Evolutionary conservation across 129 eudicot species (phyloP).

Genomic region (Artemisia annua): DNA sequence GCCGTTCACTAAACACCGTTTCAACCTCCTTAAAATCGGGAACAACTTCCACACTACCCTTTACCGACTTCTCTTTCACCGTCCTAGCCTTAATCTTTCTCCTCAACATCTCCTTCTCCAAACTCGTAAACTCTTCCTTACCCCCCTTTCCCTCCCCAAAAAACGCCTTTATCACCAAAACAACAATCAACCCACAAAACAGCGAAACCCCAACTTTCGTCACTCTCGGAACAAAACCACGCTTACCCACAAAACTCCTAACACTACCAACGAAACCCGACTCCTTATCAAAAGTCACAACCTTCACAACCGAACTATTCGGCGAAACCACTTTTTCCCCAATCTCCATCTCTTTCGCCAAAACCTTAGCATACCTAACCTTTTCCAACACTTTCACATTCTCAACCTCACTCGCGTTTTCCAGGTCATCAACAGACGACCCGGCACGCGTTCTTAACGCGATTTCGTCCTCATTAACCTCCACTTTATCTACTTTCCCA

Average conservation of each 20-base stretch:
- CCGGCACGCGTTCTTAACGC: too few relatives aligned
- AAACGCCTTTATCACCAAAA: constrained; percentile 42
- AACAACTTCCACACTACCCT: constrained; percentile 63
- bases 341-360: constrained; percentile 2
- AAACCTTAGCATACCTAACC: constrained; percentile 28
- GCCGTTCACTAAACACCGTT: constrained; percentile 39
- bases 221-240: constrained; percentile 31
- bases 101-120: constrained; percentile 84
- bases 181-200: constrained; percentile 50
- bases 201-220: constrained; percentile 49
- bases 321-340: constrained; percentile 44
- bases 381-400: constrained; percentile 62
- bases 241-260: constrained; percentile 24
- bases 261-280: constrained; percentile 23
- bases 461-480: too few relatives aligned
- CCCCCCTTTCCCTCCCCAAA: constrained; percentile 30
- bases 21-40: constrained; percentile 35
- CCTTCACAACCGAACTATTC: constrained; percentile 53
- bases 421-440: too few relatives aligned
- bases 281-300: constrained; percentile 33
- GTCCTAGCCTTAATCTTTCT: constrained; percentile 73
- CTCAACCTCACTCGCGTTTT: constrained; percentile 26
- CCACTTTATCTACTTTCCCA: constrained; percentile 39
- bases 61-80: constrained; percentile 43
- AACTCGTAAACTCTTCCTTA: constrained; percentile 40